Evolutionary conservation across 2,329 filamentous ascomycete genomes (phyloP).

Genomic region (Neonectria punicea): DNA sequence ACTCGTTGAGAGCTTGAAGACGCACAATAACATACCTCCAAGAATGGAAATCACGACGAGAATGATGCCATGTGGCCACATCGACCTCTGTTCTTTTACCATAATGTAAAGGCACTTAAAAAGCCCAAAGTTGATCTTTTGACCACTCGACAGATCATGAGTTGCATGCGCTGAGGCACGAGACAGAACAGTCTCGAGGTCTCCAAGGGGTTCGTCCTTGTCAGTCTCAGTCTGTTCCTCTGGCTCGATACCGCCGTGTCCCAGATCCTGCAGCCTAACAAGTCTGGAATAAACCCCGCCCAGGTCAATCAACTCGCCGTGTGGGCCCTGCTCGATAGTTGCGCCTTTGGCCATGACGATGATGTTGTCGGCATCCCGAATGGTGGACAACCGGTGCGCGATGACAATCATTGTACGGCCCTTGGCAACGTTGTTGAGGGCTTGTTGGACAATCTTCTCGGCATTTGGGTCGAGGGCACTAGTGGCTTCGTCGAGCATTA

Average conservation of each 20-base stretch:
- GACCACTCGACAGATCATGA: constrained; percentile 14
- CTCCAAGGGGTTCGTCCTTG: constrained; percentile 52
- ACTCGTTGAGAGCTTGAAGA: not conserved
- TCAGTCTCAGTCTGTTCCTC: constrained; percentile 33
- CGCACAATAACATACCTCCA: constrained; percentile 39
- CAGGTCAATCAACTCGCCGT: constrained; percentile 63
- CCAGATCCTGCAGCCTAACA: constrained; percentile 57
- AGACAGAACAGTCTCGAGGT: constrained; percentile 40
- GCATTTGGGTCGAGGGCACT: constrained; percentile 63
- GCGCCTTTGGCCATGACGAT: constrained; percentile 70
- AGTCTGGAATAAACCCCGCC: constrained; percentile 62
- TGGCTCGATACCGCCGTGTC: constrained; percentile 23
- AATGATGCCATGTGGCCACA: constrained; percentile 40
- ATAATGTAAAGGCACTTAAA: constrained; percentile 45
- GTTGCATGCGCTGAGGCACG: constrained; percentile 37
- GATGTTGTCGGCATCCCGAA: constrained; percentile 72
- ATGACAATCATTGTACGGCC: constrained; percentile 74
- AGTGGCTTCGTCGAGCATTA: constrained; percentile 77
- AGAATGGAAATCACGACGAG: constrained; percentile 38
- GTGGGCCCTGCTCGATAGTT: constrained; percentile 70
- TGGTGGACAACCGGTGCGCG: constrained; percentile 69
- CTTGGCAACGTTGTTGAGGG: constrained; percentile 63
- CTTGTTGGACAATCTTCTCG: constrained; percentile 64
- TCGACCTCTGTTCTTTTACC: constrained; percentile 43
- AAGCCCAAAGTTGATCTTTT: constrained; percentile 39